These are phyloP conservation scores for Neofusicoccum sp. DNA, from an alignment of 2,329 filamentous ascomycete genomes.

Conservation along the genomic window DNA sequence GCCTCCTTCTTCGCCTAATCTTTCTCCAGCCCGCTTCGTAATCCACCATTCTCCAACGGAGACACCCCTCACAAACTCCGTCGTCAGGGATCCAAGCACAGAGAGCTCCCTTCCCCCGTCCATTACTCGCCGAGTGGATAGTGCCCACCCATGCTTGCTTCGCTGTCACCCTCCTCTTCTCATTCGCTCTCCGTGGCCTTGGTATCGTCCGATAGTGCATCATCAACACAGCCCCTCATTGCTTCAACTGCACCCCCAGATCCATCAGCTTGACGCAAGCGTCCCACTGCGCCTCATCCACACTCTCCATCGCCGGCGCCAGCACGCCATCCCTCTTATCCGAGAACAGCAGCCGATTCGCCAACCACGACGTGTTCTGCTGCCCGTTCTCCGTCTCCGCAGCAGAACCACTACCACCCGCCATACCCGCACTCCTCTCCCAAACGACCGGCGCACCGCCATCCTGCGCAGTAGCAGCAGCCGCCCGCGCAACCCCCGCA, in stretches of 20 bases:
- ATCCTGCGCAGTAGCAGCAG: background rate
- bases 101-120: too few relatives aligned
- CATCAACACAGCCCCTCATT: background rate
- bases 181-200: too few relatives aligned
- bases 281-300: slow-evolving; percentile 7
- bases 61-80: too few relatives aligned
- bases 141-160: background rate
- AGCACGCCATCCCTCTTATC: background rate
- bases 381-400: background rate
- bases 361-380: background rate
- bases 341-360: slow-evolving; percentile 5
- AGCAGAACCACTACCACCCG: background rate
- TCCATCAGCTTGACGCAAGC: slow-evolving; percentile 6
- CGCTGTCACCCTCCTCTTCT: background rate
- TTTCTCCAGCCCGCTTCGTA: too few relatives aligned
- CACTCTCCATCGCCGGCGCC: slow-evolving; percentile 14
- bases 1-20: too few relatives aligned
- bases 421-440: background rate
- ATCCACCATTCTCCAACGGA: too few relatives aligned
- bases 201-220: too few relatives aligned
- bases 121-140: too few relatives aligned
- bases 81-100: too few relatives aligned
- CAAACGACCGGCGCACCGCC: background rate
- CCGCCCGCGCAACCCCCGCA: background rate
- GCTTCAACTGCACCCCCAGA: slow-evolving; percentile 6